Base-by-base conservation (phyloP, 2,329 filamentous ascomycete species). In the Exophiala sp. region DNA sequence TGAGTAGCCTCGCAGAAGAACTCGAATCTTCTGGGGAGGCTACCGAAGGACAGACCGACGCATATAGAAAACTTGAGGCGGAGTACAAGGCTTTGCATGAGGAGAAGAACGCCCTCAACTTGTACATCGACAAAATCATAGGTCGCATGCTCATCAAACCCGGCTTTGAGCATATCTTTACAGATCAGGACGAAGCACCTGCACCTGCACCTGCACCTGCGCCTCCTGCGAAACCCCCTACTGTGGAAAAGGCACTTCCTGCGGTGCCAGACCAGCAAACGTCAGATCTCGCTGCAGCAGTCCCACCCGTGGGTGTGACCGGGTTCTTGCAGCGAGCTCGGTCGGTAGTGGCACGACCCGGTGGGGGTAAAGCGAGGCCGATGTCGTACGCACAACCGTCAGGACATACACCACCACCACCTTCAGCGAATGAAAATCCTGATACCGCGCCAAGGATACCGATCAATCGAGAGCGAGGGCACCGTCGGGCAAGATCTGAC, bases 41-140 rank as follows among this genome's bases (percentile, higher is more conserved):
- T 48, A 75, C 76, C 8, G 84, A 84, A 58, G 80, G 80, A 40
- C 84, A 88, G 58, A 73, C 75, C 60, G 81, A 84, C 51, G 74
- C 73, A 43, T 79, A 82, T 61, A 86, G 86, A 64, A 84, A 83
- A 48, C 77, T 94, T 10, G 91, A 96, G 68, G 73, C 78, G 9
- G 92, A 97, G 65, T 72, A 94, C 62, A 90, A 88, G 71, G 79
- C 82, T 7, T 77, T 89, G 64, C 92, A 89, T 74, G 92, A 96
- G 69, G 87, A 96, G 76, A 97, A 99, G 78, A 97, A 97, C 77
- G 94, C 94, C 29, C 78, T 99, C 64, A 95, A 91, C 20, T 78
- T 97, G 61, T 99, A 99, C 76, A 96, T 99, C 77, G 96, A 97
- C 81, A 95, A 94, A 75, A 97, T 99, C 70, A 96, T 99, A 69